Conservation (phyloP, 2,329 filamentous ascomycete genomes). For the Paraconiothyrium sp. region DNA sequence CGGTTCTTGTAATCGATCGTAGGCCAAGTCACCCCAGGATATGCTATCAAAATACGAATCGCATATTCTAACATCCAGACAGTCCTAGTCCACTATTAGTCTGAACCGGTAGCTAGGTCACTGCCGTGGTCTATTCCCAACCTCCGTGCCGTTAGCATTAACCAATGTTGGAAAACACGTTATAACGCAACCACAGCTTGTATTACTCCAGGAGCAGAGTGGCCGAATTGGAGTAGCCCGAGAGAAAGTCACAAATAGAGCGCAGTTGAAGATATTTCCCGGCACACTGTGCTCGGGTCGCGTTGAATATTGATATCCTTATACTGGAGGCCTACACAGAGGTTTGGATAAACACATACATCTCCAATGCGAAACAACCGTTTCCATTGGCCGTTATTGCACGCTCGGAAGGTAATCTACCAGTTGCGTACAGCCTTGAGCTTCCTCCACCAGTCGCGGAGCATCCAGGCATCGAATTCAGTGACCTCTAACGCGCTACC, state of each 20-base stretch:
- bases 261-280: background rate
- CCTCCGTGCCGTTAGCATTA: no score
- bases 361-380: background rate
- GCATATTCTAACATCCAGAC: no score
- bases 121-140: no score
- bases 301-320: background rate
- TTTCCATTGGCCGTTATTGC: background rate
- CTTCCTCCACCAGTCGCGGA: slow-evolving; percentile 58
- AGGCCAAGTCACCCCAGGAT: no score
- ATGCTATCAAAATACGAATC: no score
- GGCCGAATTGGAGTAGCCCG: no score
- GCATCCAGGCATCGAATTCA: slow-evolving; percentile 62
- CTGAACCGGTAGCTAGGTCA: no score
- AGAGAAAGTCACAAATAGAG: no score
- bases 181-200: background rate
- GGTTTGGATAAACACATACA: background rate
- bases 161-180: background rate
- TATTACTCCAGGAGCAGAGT: background rate
- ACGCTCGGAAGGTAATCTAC: slow-evolving; percentile 12
- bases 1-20: no score
- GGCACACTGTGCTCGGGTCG: background rate
- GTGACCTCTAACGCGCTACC: slow-evolving; percentile 55
- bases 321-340: background rate
- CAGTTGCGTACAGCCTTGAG: slow-evolving; percentile 33
- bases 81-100: no score